Conservation (phyloP, 2,329 filamentous ascomycete genomes). For the Clonostachys chloroleuca region DNA sequence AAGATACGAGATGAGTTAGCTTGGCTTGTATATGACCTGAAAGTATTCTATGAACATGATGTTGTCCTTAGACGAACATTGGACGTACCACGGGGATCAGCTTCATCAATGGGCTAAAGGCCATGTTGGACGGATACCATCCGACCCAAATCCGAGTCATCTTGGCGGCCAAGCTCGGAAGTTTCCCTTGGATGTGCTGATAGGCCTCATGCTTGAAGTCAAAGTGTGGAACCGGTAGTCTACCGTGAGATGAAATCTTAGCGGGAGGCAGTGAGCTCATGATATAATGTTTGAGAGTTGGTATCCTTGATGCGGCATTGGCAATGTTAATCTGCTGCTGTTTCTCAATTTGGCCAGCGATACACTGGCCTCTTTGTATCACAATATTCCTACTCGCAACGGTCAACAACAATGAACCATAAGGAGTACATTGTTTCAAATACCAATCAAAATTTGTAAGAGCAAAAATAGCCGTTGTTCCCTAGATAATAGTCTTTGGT, state of each 20-base stretch:
- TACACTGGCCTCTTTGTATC: background rate
- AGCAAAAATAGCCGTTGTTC: background rate
- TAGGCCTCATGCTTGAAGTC: background rate
- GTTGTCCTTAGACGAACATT: too few relatives aligned
- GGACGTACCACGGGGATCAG: background rate
- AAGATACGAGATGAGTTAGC: too few relatives aligned
- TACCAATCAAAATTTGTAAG: background rate
- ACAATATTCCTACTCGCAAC: too few relatives aligned
- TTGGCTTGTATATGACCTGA: too few relatives aligned
- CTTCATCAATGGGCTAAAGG: background rate
- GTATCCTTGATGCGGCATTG: background rate
- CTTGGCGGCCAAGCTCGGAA: background rate
- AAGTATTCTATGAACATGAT: too few relatives aligned
- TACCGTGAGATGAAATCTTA: background rate
- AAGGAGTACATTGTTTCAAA: background rate
- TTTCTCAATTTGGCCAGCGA: background rate
- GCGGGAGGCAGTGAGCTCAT: background rate
- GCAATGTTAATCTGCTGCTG: background rate
- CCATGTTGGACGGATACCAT: background rate
- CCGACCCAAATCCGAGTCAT: background rate
- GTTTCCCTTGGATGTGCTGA: background rate
- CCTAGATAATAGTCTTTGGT: background rate
- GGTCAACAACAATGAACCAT: too few relatives aligned
- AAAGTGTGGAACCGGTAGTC: background rate
- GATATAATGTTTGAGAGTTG: background rate